A percentile compares a stretch with the other conserved stretches of the same genome.
Evolutionary conservation across 2,329 filamentous ascomycete species (phyloP).

Genomic region (Camillea tinctor): DNA sequence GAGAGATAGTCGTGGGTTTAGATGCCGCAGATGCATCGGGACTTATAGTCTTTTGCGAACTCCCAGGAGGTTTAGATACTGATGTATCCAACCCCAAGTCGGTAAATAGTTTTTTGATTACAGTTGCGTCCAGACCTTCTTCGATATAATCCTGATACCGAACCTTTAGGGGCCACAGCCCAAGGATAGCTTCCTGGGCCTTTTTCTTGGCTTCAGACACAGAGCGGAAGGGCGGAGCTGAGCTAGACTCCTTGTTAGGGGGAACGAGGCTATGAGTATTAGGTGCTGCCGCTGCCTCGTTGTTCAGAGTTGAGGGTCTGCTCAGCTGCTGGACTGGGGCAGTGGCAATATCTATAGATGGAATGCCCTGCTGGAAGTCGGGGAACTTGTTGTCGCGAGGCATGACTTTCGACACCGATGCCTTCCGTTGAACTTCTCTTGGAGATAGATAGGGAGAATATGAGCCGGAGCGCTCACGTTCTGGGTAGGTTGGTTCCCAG

Average conservation of each 20-base stretch:
- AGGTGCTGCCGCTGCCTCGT: not conserved
- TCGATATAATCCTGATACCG: constrained; percentile 70
- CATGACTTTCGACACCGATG: constrained; percentile 21
- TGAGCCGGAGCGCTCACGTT: constrained; percentile 48
- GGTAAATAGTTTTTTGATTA: constrained; percentile 65
- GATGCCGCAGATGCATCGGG: constrained; percentile 4
- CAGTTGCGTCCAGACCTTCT: constrained; percentile 65
- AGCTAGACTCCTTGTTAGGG: not conserved
- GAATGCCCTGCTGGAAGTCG: constrained; percentile 1
- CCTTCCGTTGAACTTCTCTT: constrained; percentile 40
- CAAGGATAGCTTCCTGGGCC: constrained; percentile 66
- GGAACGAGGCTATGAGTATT: not conserved
- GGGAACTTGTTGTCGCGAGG: constrained; percentile 15
- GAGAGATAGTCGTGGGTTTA: not conserved
- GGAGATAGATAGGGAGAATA: constrained; percentile 54
- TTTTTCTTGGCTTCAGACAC: constrained; percentile 49
- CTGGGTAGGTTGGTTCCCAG: constrained; percentile 28
- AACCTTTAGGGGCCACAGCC: constrained; percentile 65
- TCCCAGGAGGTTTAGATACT: constrained; percentile 23
- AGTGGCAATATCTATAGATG: not conserved
- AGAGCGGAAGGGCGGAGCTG: constrained; percentile 24
- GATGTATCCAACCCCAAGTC: constrained; percentile 61
- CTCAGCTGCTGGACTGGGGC: too few relatives aligned
- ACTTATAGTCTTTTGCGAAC: constrained; percentile 4
- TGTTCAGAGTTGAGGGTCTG: not conserved